These are phyloP conservation scores for Euphrasia confusa DNA, from an alignment of 257 asterid genomes.

Conservation along the genomic window DNA sequence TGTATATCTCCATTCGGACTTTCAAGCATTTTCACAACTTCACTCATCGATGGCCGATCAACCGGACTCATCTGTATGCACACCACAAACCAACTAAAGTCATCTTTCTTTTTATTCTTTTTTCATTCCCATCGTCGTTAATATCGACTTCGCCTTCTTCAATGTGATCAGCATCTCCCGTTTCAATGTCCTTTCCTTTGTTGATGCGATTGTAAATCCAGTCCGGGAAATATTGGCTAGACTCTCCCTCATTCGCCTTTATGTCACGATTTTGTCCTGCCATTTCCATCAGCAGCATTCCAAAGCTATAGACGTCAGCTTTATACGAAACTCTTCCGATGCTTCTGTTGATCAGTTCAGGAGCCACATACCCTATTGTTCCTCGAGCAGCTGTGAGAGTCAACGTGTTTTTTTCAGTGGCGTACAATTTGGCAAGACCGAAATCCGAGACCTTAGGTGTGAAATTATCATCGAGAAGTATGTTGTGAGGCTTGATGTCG, in stretches of 20 bases:
- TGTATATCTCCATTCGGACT: neutral
- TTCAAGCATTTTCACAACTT: constrained; percentile 25
- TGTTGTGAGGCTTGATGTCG: constrained; percentile 18
- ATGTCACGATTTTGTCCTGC: neutral
- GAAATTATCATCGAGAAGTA: constrained; percentile 12
- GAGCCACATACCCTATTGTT: constrained; percentile 30
- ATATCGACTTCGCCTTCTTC: neutral
- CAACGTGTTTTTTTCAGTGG: neutral
- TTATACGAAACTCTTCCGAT: constrained; percentile 9
- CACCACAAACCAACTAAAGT: constrained; percentile 26
- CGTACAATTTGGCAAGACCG: constrained; percentile 7
- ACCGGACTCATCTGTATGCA: constrained; percentile 16
- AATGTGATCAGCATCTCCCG: neutral
- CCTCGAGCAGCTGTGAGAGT: constrained; percentile 25
- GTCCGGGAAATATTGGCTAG: constrained; percentile 1
- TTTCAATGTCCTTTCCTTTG: constrained; percentile 7
- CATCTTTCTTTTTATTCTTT: constrained; percentile 23
- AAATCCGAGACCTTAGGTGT: constrained; percentile 5
- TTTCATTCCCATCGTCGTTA: neutral
- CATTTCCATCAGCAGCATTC: constrained; percentile 15
- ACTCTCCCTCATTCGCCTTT: neutral
- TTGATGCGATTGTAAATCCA: constrained; percentile 8
- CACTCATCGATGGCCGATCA: too few species aligned
- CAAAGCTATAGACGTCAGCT: constrained; percentile 12
- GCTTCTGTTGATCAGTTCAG: constrained; percentile 25